phyloP scores from a whole-genome alignment of 441 rosid species.

The Euphorbia schlechtendalii region DNA sequence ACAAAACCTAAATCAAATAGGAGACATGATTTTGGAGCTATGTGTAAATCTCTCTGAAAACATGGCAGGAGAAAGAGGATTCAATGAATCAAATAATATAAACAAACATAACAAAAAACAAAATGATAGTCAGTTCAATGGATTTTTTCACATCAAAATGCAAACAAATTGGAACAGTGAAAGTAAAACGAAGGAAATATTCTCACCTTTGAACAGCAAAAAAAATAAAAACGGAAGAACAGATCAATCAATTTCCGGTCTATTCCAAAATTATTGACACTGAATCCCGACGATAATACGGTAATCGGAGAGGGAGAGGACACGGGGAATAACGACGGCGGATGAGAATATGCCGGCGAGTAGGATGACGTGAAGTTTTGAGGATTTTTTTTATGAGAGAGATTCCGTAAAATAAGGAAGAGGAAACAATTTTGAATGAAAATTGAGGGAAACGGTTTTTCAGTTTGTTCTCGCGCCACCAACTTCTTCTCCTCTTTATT shows the following conservation, averaged over 20 bases:
- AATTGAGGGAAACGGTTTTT: conserved; percentile 30
- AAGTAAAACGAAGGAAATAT: neutral
- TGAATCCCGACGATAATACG: neutral
- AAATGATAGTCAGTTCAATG: neutral
- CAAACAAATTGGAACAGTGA: no score
- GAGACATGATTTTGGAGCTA: conserved; percentile 10
- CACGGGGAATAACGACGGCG: neutral
- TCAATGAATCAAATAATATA: neutral
- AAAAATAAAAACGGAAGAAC: no score
- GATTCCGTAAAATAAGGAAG: neutral
- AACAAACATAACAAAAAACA: neutral
- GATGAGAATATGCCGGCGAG: conserved; percentile 16
- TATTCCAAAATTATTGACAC: no score
- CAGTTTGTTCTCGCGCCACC: conserved; percentile 74
- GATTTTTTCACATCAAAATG: neutral
- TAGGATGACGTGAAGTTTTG: neutral
- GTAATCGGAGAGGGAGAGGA: neutral
- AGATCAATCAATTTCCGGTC: no score
- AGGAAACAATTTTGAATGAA: conserved; percentile 6
- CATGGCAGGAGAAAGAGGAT: conserved; percentile 2
- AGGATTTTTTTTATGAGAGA: neutral
- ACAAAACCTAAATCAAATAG: neutral
- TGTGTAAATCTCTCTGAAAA: conserved; percentile 16
- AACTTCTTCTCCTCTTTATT: conserved; percentile 12
- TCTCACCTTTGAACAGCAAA: neutral